Percentiles rank a stretch among this genome's conserved stretches.
phyloP scores from a whole-genome alignment of 2,329 filamentous ascomycete genomes.

The Aureobasidium melanogenum region DNA sequence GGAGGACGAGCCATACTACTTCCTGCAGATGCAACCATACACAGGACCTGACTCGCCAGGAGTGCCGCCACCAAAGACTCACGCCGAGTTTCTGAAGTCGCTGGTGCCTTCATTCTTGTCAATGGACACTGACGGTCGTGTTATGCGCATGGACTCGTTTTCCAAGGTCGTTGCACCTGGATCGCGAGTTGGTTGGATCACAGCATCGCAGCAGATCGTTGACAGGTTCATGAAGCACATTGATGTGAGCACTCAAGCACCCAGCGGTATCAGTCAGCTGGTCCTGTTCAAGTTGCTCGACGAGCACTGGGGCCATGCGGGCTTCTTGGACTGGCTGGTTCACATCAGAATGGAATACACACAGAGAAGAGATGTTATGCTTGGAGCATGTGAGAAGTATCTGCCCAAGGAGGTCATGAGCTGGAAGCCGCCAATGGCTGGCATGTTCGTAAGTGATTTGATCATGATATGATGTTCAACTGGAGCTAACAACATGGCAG shows the following conservation, averaged over 20 bases:
- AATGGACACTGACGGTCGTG: conserved; percentile 77
- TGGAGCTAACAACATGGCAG: conserved; percentile 1
- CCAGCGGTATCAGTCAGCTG: conserved; percentile 75
- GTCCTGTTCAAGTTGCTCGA: conserved; percentile 84
- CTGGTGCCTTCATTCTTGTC: conserved; percentile 69
- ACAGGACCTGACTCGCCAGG: conserved; percentile 43
- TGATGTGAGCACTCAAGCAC: conserved; percentile 77
- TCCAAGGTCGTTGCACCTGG: conserved; percentile 85
- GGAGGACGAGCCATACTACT: conserved; percentile 94
- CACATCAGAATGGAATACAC: conserved; percentile 76
- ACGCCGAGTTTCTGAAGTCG: conserved; percentile 64
- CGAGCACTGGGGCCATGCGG: conserved; percentile 85
- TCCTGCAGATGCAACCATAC: conserved; percentile 79
- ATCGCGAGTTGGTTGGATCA: conserved; percentile 78
- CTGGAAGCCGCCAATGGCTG: conserved; percentile 73
- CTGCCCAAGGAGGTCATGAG: conserved; percentile 65
- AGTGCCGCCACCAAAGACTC: conserved; percentile 48
- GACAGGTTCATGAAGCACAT: conserved; percentile 75
- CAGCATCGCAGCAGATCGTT: conserved; percentile 73
- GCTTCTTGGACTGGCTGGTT: conserved; percentile 84
- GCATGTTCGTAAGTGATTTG: conserved; percentile 62
- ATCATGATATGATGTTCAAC: not conserved
- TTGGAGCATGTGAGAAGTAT: conserved; percentile 70
- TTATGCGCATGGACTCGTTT: conserved; percentile 86
- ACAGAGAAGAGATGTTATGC: conserved; percentile 62